phyloP scores from a whole-genome alignment of 306 rosid species.

The Rosa lucieae region DNA sequence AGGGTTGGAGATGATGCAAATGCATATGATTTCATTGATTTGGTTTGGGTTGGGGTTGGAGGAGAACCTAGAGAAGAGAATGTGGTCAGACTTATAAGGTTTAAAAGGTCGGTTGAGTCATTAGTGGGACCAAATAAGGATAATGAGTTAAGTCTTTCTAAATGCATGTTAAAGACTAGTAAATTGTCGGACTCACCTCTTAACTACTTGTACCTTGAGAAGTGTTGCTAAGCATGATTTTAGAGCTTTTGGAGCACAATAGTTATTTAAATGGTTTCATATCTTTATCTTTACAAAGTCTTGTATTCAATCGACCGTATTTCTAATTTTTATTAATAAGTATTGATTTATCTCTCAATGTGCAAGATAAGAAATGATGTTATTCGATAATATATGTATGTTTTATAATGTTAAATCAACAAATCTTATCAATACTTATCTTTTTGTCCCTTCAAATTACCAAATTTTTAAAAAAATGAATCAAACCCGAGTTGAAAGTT shows the following conservation, averaged over 20 bases:
- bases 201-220: neutral
- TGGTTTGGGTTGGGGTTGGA: slow-evolving; percentile 14
- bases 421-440: neutral
- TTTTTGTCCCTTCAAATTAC: slow-evolving; percentile 15
- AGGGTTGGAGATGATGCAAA: slow-evolving; percentile 35
- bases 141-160: slow-evolving; percentile 8
- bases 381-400: neutral
- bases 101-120: slow-evolving; percentile 16
- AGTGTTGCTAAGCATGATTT: neutral
- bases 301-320: neutral
- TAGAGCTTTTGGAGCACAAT: neutral
- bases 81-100: slow-evolving; percentile 17
- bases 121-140: slow-evolving; percentile 27
- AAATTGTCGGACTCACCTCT: neutral
- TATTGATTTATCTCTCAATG: neutral
- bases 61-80: slow-evolving; percentile 14
- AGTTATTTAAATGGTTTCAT: too few species aligned
- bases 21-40: slow-evolving; percentile 29
- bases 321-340: neutral
- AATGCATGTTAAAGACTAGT: neutral
- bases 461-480: neutral
- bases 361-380: neutral
- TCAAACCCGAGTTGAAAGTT: slow-evolving; percentile 11
- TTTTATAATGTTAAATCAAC: neutral
- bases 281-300: too few species aligned